These are phyloP conservation scores for Rhodotorula graminis DNA, from an alignment of 768 basidiomycete species.

Conservation along the genomic window DNA sequence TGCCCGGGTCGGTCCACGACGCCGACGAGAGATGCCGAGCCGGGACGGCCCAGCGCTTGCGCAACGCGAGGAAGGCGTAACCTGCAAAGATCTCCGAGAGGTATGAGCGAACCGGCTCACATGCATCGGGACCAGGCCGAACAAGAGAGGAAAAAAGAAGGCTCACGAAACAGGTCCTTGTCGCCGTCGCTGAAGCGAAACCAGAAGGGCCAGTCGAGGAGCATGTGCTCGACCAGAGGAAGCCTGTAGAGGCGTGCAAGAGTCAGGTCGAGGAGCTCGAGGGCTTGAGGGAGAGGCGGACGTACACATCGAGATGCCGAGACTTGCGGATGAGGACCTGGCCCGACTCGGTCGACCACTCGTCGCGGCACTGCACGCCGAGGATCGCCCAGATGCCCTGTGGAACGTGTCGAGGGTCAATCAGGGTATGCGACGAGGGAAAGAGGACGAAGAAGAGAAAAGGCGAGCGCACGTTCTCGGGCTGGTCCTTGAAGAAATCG, in stretches of 20 bases:
- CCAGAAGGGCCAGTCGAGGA: conserved; percentile 48
- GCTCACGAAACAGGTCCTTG: conserved; percentile 47
- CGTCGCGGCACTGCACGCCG: conserved; percentile 51
- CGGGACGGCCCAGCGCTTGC: conserved; percentile 53
- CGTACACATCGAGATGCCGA: conserved; percentile 48
- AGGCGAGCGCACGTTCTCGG: conserved; percentile 20
- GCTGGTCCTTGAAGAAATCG: conserved; percentile 51
- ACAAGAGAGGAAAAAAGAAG: too few relatives aligned
- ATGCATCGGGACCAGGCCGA: too few relatives aligned
- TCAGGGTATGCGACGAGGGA: background rate
- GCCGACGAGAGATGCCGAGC: conserved; percentile 50
- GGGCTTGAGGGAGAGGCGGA: conserved; percentile 1
- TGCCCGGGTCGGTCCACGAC: conserved; percentile 21
- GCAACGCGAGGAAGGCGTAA: conserved; percentile 49
- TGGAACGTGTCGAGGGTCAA: background rate
- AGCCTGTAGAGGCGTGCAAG: background rate
- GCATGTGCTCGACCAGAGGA: conserved; percentile 45
- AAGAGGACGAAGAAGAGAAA: too few relatives aligned
- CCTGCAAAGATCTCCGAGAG: conserved; percentile 22
- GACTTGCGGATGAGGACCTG: conserved; percentile 52
- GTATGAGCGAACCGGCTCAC: background rate
- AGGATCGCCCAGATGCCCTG: conserved; percentile 48
- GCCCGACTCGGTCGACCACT: conserved; percentile 52
- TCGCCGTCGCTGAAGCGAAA: conserved; percentile 51
- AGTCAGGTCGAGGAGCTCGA: too few relatives aligned